These are phyloP conservation scores for Arctostaphylos glauca DNA, from an alignment of 148 eudicot species.

Conservation along the genomic window DNA sequence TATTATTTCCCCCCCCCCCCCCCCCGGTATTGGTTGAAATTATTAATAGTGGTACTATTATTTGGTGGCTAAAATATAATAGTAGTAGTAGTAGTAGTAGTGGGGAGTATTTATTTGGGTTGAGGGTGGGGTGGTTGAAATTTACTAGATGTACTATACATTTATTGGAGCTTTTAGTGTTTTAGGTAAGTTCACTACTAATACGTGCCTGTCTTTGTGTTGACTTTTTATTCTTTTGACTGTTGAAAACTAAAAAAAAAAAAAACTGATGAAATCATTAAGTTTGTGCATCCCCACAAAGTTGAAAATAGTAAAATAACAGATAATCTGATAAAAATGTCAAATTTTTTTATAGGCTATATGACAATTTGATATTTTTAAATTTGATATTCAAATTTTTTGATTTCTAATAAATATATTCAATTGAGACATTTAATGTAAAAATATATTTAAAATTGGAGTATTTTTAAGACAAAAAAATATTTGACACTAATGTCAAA, in stretches of 20 bases:
- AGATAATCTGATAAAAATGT: too few relatives aligned
- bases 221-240: not conserved
- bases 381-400: too few relatives aligned
- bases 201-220: not conserved
- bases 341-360: too few relatives aligned
- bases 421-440: too few relatives aligned
- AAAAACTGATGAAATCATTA: not conserved
- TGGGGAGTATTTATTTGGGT: not conserved
- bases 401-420: too few relatives aligned
- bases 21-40: not conserved
- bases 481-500: too few relatives aligned
- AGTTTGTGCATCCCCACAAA: not conserved
- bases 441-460: too few relatives aligned
- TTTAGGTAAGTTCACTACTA: not conserved
- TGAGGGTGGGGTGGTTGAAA: constrained; percentile 1
- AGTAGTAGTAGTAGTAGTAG: too few relatives aligned
- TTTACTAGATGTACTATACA: not conserved
- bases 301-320: not conserved
- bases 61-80: not conserved
- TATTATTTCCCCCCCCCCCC: too few relatives aligned
- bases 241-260: not conserved
- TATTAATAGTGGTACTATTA: too few relatives aligned
- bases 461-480: too few relatives aligned
- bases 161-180: constrained; percentile 2
- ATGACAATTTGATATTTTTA: too few relatives aligned